phyloP scores from a whole-genome alignment of 805 yeast genomes.

The Grigorovia transvaalensis region DNA sequence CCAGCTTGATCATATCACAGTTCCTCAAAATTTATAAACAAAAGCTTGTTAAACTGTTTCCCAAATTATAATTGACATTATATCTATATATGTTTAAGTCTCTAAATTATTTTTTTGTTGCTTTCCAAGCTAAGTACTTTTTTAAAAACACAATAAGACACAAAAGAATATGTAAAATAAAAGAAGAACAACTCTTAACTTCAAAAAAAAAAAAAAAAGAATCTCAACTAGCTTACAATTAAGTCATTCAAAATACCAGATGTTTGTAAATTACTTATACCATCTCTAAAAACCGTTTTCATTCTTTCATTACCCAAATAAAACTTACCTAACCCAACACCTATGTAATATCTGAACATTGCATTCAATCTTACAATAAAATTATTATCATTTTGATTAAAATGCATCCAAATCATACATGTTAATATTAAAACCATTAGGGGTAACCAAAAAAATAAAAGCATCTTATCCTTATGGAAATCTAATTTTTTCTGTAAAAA shows the following conservation, averaged over 20 bases:
- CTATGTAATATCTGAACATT: constrained; percentile 30
- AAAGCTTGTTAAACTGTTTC: too few relatives aligned
- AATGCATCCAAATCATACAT: constrained; percentile 32
- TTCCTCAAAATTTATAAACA: neutral
- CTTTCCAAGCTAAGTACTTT: too few relatives aligned
- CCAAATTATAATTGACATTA: too few relatives aligned
- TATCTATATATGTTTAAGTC: too few relatives aligned
- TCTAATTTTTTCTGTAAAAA: constrained; percentile 37
- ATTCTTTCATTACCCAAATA: constrained; percentile 45
- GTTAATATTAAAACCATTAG: constrained; percentile 47
- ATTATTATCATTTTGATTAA: constrained; percentile 29
- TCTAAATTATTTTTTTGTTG: too few relatives aligned
- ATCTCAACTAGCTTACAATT: constrained; percentile 2
- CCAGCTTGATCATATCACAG: constrained; percentile 31
- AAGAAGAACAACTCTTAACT: neutral
- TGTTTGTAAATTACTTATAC: constrained; percentile 21
- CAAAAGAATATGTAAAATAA: neutral
- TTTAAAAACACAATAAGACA: too few relatives aligned
- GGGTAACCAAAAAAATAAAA: constrained; percentile 88
- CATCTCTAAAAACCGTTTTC: constrained; percentile 33
- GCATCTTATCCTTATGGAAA: constrained; percentile 64
- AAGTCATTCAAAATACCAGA: constrained; percentile 12
- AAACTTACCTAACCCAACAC: constrained; percentile 37
- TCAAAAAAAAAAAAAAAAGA: too few relatives aligned
- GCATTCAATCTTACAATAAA: constrained; percentile 18